Evolutionary conservation across 495 filamentous ascomycete genomes (phyloP).

Genomic region (Letharia columbiana): DNA sequence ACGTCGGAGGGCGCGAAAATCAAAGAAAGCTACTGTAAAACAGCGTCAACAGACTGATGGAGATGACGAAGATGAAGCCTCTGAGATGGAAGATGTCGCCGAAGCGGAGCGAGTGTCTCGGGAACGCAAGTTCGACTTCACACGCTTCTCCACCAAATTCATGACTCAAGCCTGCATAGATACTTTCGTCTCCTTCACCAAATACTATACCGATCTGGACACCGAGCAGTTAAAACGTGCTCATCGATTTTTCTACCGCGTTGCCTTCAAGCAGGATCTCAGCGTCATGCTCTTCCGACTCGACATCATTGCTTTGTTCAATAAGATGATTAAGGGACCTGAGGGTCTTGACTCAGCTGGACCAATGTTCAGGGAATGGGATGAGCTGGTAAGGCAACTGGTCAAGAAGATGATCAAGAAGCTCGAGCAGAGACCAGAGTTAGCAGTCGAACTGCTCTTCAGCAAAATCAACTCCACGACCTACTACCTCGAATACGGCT

Average conservation of each 20-base stretch:
- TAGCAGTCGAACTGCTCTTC: conserved; percentile 86
- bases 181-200: conserved; percentile 74
- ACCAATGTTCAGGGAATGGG: conserved; percentile 76
- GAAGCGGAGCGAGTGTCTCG: conserved; percentile 57
- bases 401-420: conserved; percentile 68
- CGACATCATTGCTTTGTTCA: conserved; percentile 81
- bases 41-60: conserved; percentile 28
- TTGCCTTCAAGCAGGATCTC: conserved; percentile 91
- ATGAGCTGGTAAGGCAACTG: conserved; percentile 75
- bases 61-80: conserved; percentile 44
- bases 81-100: conserved; percentile 65
- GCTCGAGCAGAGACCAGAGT: conserved; percentile 69
- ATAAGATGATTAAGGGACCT: conserved; percentile 88
- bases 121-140: conserved; percentile 93
- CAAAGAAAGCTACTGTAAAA: conserved; percentile 51
- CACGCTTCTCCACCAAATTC: conserved; percentile 70
- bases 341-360: conserved; percentile 57
- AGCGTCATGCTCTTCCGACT: conserved; percentile 79
- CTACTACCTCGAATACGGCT: conserved; percentile 82
- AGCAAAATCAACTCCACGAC: conserved; percentile 79
- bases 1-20: conserved; percentile 55
- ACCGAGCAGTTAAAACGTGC: conserved; percentile 79
- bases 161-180: conserved; percentile 76
- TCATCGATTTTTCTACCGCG: conserved; percentile 89
- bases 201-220: conserved; percentile 74